Evolutionary conservation across 306 rosid genomes (phyloP), one percentile per base, ranked within the genome.

Genomic region (Malus asiatica): DNA sequence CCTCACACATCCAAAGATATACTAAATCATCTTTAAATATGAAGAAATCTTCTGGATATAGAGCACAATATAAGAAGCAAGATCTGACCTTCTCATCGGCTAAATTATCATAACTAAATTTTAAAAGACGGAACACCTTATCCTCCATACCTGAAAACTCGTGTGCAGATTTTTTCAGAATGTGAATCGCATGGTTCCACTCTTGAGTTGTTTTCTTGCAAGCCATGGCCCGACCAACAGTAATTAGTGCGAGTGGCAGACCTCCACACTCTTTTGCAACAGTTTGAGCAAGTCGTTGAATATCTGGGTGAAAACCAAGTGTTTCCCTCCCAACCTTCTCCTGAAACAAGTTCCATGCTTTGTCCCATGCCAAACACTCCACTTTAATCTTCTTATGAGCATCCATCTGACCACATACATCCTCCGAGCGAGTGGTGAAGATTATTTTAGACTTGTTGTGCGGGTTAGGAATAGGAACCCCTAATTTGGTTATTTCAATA

Each of bases 331-430:
- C 87, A 1, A 79, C 33, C 15, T 0, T 66, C 27, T 40, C 25
- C 29, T 45, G 11, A 19, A 81, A 85, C 45, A 81, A 72, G 1
- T 62, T 7, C 20, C 61, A 63, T 16, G 88, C 76, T 42, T 78
- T 66, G n/a, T 73, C 4, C 14, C 27, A 8, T 1, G 7, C 9
- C 58, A 82, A 19, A 70, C 74, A 72, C 58, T 57, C n/a, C 45
- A 79, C 80, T 14, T 57, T 46, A 4, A 76, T 40, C 38, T 20
- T 68, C 18, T 5, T 72, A 1, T 72, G 6, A 16, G 82, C 80
- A 7, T 72, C 42, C 88, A 85, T 85, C 33, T 69, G 70, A 25
- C 6, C 62, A 5, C 86, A 81, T 11, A 84, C 77, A 66, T 84
- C 75, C 57, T 42, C 45, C 8, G 3, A 11, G 1, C 79, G 77